Base-by-base conservation (phyloP, 2,329 filamentous ascomycete species). In the Lithohypha guttulata region DNA sequence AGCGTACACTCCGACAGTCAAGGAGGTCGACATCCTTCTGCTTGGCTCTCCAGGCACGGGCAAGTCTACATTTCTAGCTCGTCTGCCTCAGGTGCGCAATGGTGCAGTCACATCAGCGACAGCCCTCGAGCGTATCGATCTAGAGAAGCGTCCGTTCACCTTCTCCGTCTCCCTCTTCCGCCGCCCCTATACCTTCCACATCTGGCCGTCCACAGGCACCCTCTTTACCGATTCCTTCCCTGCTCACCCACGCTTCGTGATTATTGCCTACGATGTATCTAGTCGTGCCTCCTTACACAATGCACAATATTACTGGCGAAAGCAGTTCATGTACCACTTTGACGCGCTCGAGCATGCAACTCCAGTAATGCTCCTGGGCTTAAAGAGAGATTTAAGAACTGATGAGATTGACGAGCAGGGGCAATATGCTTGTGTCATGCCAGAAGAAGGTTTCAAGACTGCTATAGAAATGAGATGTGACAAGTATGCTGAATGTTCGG, bases 21-120 rank as follows among this genome's bases (percentile, higher is more conserved):
- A 6, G 9, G 25, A 39, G 10, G 48, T 71, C 25, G 64, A 59
- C 17, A 66, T 79, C 34, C 62, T 79, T 5, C 59, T 79, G 11
- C 60, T 79, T 2, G 75, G 75, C 37, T 74, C 77, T 42, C 53
- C 65, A 25, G 71, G 69, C 35, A 72, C 75, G 31, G 75, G 75
- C 42, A 79, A 78, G 57, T 73, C 74, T 35, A 75, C 71, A 7
- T 77, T 79, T 46, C 57, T 79, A 45, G 73, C 73, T 71, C 77
- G 62, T 55, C 71, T 68, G 29, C 30, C 37, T 19, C 28, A 31
- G 20, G 31, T 29, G 33, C 19, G 38, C 20, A n/a, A 33, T 15
- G 17, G 14, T 18, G n/a, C 34, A 21, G 14, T 18, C 19, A 9
- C 36, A 15, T 22, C 42, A 7, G 21, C 11, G 10, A 15, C 29